Conservation (phyloP, 2,329 filamentous ascomycete genomes). For the Elsinoe batatas region DNA sequence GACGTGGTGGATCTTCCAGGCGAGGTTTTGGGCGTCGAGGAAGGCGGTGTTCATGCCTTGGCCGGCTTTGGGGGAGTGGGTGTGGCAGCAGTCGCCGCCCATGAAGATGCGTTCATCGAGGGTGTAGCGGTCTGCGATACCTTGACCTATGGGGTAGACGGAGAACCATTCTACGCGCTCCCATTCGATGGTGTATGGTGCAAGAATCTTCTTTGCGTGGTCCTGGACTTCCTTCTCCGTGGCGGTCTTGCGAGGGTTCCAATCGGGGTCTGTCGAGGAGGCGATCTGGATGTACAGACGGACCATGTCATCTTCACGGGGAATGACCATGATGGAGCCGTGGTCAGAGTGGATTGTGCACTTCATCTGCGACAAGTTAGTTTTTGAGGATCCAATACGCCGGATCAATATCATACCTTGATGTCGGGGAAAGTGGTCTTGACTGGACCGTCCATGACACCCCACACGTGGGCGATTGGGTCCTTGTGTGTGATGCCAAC, state of each 20-base stretch:
- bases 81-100: slow-evolving; percentile 56
- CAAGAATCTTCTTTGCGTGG: slow-evolving; percentile 48
- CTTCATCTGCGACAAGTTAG: slow-evolving; percentile 43
- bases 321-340: slow-evolving; percentile 56
- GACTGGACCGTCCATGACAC: slow-evolving; percentile 57
- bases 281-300: slow-evolving; percentile 51
- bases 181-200: slow-evolving; percentile 52
- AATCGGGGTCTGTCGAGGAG: slow-evolving; percentile 51
- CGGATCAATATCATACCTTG: slow-evolving; percentile 34
- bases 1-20: slow-evolving; percentile 92
- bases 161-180: slow-evolving; percentile 58
- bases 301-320: slow-evolving; percentile 45
- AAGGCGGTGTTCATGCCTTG: slow-evolving; percentile 56
- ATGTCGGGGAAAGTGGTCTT: slow-evolving; percentile 54
- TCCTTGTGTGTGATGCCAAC: slow-evolving; percentile 57
- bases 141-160: slow-evolving; percentile 56
- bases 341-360: slow-evolving; percentile 57
- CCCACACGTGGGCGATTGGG: slow-evolving; percentile 55
- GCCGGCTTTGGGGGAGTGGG: slow-evolving; percentile 53
- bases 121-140: slow-evolving; percentile 55
- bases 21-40: slow-evolving; percentile 67
- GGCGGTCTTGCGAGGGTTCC: slow-evolving; percentile 50
- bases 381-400: not conserved
- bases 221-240: slow-evolving; percentile 50
- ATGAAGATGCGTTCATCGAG: slow-evolving; percentile 57